Base-by-base conservation (phyloP, 2,329 filamentous ascomycete species). In the Pseudogymnoascus sp. region DNA sequence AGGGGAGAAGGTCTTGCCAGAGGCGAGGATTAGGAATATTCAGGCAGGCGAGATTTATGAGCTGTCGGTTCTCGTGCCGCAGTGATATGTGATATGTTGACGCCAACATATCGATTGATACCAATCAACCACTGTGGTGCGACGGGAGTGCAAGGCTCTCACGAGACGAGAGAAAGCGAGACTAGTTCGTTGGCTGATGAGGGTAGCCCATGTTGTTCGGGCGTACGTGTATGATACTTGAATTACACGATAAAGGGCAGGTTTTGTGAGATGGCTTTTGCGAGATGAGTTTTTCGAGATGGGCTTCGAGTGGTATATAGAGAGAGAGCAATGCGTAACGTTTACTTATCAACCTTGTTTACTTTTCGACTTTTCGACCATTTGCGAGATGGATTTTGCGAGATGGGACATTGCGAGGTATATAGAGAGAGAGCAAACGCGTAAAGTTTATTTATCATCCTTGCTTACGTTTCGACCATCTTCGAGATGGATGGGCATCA, bases 31-130 rank as follows among this genome's bases (percentile, higher is more conserved):
- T 62, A 78, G 71, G 11, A 68, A 72, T 10, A 76, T 84, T 60
- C 69, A 77, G 65, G 65, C 70, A 0, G 81, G 80, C 1, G 70
- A 72, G 67, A 78, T 74, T 8, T 83, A 83, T 63, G 70, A 76
- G 63, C 69, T 84, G 1, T 72, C 73, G 2, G 78, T 83, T 0
- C 65, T 67, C 7, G 68, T 76, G 12, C 72, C 74, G 10, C 50
- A 56, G 28, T 56, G 11, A 56, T 56, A 18, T 31, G 46, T 21
- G 21, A 21, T 21, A 23, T 23, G 21, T 23, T 23, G 21, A 23
- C 21, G 3, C 21, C 21, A 23, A 23, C 21, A 23, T 23, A 23
- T 23, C 3, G 21, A 23, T 23, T 23, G 21, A 23, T 23, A 23
- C 21, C 21, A 23, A 23, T 23, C 21, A 23, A 23, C 21, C 21